These are phyloP conservation scores for Solanum rostratum DNA, from an alignment of 257 asterid species.

Conservation along the genomic window DNA sequence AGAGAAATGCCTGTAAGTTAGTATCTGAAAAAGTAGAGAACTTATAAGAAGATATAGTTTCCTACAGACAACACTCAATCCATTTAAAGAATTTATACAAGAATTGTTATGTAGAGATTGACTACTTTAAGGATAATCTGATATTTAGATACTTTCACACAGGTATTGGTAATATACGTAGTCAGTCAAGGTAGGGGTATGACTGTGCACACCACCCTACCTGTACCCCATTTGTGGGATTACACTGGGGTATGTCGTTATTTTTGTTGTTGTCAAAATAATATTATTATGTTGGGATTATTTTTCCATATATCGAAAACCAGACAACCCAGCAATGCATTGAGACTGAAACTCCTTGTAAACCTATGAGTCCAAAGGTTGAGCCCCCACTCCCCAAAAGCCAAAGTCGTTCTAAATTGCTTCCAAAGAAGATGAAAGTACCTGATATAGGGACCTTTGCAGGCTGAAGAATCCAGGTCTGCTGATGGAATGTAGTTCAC, in stretches of 20 bases:
- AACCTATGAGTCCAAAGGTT: not conserved
- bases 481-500: slow-evolving; percentile 44
- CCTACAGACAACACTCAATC: not conserved
- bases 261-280: no score
- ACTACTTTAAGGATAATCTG: not conserved
- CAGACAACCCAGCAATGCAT: not conserved
- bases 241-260: not conserved
- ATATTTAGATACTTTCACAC: not conserved
- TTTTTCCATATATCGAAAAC: not conserved
- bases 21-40: not conserved
- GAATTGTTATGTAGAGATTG: not conserved
- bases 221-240: not conserved
- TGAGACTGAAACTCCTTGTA: not conserved
- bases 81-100: not conserved
- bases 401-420: not conserved
- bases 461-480: slow-evolving; percentile 27
- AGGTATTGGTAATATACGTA: not conserved
- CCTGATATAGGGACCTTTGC: slow-evolving; percentile 66
- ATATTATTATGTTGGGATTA: not conserved
- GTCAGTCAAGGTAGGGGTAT: not conserved
- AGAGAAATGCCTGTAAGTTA: not conserved
- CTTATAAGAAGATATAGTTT: not conserved
- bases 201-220: not conserved
- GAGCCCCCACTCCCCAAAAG: not conserved
- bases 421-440: slow-evolving; percentile 10